Evolutionary conservation across 2,329 filamentous ascomycete species (phyloP).

Genomic region (Metarhizium humberi): DNA sequence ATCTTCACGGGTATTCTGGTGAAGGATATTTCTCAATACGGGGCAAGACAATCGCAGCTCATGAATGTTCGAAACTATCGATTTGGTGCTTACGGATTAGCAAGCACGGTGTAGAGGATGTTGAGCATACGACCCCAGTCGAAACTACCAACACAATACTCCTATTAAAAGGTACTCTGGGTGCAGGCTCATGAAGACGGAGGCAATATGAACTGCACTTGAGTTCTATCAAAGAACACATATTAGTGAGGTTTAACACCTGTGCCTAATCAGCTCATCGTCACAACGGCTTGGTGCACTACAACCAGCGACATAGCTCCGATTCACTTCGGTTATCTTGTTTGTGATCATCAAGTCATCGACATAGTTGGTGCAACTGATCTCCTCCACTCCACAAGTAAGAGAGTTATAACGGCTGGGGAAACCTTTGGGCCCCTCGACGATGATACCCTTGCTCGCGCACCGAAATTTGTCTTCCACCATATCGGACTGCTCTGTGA

Average conservation of each 20-base stretch:
- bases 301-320: slow-evolving; percentile 8
- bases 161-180: not conserved
- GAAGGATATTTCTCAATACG: too few relatives aligned
- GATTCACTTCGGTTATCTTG: slow-evolving; percentile 16
- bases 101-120: not conserved
- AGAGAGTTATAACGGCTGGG: slow-evolving; percentile 6
- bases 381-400: slow-evolving; percentile 18
- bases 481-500: slow-evolving; percentile 22
- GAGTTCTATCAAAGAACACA: not conserved
- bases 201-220: not conserved
- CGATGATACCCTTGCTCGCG: slow-evolving; percentile 12
- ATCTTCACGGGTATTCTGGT: not conserved
- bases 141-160: not conserved
- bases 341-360: slow-evolving; percentile 22
- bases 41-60: too few relatives aligned
- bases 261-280: not conserved
- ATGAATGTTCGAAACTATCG: not conserved
- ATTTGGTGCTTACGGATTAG: not conserved
- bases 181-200: not conserved
- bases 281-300: not conserved
- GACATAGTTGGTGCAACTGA: slow-evolving; percentile 22
- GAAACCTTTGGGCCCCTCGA: slow-evolving; percentile 9
- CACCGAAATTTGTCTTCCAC: slow-evolving; percentile 21
- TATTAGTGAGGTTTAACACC: not conserved
- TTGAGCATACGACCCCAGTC: not conserved